Conservation (phyloP, 805 yeast genomes). For the Cyberlindnera xylosilytica region DNA sequence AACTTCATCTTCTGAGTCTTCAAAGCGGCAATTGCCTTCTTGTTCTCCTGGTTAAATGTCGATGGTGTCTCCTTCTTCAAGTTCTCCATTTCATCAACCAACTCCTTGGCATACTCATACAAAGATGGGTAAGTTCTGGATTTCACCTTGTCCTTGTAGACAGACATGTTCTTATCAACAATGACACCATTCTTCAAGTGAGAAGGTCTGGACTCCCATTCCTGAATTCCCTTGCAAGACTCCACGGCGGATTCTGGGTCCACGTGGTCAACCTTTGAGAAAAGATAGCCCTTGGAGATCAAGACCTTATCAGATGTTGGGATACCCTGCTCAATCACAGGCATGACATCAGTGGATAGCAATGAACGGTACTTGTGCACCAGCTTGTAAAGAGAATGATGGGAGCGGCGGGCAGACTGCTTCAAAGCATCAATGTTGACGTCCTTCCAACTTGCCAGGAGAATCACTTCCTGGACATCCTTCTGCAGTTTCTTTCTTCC, state of each 20-base stretch:
- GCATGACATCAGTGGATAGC: slow-evolving; percentile 47
- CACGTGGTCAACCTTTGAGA: slow-evolving; percentile 5
- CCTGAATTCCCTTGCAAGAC: slow-evolving; percentile 28
- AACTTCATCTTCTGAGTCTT: slow-evolving; percentile 79
- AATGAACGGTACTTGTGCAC: slow-evolving; percentile 76
- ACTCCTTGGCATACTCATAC: slow-evolving; percentile 50
- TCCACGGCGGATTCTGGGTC: slow-evolving; percentile 14
- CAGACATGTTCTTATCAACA: slow-evolving; percentile 55
- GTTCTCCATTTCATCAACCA: slow-evolving; percentile 54
- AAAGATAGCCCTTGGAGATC: slow-evolving; percentile 4
- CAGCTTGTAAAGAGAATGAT: slow-evolving; percentile 75
- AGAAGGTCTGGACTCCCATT: slow-evolving; percentile 56
- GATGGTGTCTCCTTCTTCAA: slow-evolving; percentile 78
- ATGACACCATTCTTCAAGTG: slow-evolving; percentile 49
- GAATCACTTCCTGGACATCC: slow-evolving; percentile 77
- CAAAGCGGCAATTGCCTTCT: slow-evolving; percentile 65
- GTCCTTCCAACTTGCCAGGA: slow-evolving; percentile 96
- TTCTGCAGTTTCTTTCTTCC: slow-evolving; percentile 63
- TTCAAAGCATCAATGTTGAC: slow-evolving; percentile 89
- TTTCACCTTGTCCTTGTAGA: slow-evolving; percentile 37
- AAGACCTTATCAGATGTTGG: slow-evolving; percentile 22
- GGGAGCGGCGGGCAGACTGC: slow-evolving; percentile 91
- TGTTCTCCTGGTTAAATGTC: slow-evolving; percentile 65
- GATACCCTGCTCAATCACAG: slow-evolving; percentile 62
- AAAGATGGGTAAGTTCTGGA: slow-evolving; percentile 44